Evolutionary conservation across 108 stramenopile genomes (phyloP).

Genomic region (Licmophora abbreviata): DNA sequence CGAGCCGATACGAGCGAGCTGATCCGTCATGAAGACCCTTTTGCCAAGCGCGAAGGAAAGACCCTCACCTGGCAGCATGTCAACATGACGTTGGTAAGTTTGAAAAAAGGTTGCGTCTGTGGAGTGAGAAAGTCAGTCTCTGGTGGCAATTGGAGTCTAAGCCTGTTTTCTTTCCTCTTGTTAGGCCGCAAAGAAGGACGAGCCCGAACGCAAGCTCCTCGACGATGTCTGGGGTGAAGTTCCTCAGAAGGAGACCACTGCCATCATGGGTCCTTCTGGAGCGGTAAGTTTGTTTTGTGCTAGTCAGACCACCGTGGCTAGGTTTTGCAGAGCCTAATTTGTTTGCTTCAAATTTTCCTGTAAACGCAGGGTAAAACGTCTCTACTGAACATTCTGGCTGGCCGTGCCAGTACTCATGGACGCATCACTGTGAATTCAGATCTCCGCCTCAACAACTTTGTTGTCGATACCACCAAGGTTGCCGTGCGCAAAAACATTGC

Average conservation of each 20-base stretch:
- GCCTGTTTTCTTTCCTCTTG: background rate
- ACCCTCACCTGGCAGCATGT: slow-evolving; percentile 36
- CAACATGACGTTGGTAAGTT: slow-evolving; percentile 24
- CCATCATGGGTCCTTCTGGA: slow-evolving; percentile 37
- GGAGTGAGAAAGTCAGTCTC: background rate
- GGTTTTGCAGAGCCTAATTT: background rate
- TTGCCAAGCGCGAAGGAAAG: slow-evolving; percentile 27
- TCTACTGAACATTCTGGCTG: slow-evolving; percentile 59
- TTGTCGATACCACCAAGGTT: slow-evolving; percentile 38
- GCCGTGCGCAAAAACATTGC: slow-evolving; percentile 48
- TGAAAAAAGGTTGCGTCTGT: background rate
- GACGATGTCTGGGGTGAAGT: slow-evolving; percentile 46
- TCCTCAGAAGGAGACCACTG: slow-evolving; percentile 41
- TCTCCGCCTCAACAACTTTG: slow-evolving; percentile 35
- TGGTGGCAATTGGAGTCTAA: background rate
- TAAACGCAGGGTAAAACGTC: slow-evolving; percentile 66
- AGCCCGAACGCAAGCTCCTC: slow-evolving; percentile 18
- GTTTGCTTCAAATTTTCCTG: slow-evolving; percentile 15
- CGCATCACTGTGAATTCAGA: slow-evolving; percentile 18
- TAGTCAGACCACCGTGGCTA: background rate
- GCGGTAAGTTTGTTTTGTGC: slow-evolving; percentile 2
- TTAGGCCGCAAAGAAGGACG: slow-evolving; percentile 5
- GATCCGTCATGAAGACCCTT: slow-evolving; percentile 34
- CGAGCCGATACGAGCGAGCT: too few species aligned
- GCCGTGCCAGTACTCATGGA: slow-evolving; percentile 21